phyloP scores from a whole-genome alignment of 2,329 filamentous ascomycete genomes.

The Phoma herbarum region DNA sequence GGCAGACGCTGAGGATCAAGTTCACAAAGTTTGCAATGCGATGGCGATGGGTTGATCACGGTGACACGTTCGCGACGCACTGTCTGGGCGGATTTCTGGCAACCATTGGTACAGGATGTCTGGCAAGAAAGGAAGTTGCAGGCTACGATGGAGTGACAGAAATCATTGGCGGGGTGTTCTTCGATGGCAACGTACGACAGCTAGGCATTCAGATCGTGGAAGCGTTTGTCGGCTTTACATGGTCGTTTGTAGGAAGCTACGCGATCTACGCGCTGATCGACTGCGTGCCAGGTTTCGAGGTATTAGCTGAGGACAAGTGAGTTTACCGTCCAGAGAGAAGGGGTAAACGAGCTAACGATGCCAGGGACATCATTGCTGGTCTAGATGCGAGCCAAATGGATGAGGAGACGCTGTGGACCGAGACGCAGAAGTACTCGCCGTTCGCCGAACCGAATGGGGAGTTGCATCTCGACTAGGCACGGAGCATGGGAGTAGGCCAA shows the following conservation, averaged over 20 bases:
- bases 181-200: slow-evolving; percentile 62
- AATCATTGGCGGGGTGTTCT: slow-evolving; percentile 61
- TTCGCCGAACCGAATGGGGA: slow-evolving; percentile 43
- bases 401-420: slow-evolving; percentile 54
- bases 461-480: slow-evolving; percentile 40
- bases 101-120: slow-evolving; percentile 61
- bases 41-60: slow-evolving; percentile 63
- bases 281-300: slow-evolving; percentile 62
- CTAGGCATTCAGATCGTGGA: slow-evolving; percentile 62
- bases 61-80: slow-evolving; percentile 65
- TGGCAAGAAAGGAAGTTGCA: slow-evolving; percentile 61
- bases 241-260: slow-evolving; percentile 61
- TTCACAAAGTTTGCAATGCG: slow-evolving; percentile 59
- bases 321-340: slow-evolving; percentile 31
- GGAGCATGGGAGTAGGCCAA: no score
- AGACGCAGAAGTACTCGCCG: slow-evolving; percentile 49
- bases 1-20: slow-evolving; percentile 63
- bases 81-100: slow-evolving; percentile 62
- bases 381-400: slow-evolving; percentile 63
- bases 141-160: slow-evolving; percentile 62
- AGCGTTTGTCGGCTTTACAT: slow-evolving; percentile 60
- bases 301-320: slow-evolving; percentile 62
- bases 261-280: slow-evolving; percentile 61
- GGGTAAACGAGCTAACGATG: slow-evolving; percentile 13
- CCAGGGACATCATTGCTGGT: slow-evolving; percentile 57